Evolutionary conservation across 495 filamentous ascomycete species (phyloP).

Genomic region (Collariella sp.): DNA sequence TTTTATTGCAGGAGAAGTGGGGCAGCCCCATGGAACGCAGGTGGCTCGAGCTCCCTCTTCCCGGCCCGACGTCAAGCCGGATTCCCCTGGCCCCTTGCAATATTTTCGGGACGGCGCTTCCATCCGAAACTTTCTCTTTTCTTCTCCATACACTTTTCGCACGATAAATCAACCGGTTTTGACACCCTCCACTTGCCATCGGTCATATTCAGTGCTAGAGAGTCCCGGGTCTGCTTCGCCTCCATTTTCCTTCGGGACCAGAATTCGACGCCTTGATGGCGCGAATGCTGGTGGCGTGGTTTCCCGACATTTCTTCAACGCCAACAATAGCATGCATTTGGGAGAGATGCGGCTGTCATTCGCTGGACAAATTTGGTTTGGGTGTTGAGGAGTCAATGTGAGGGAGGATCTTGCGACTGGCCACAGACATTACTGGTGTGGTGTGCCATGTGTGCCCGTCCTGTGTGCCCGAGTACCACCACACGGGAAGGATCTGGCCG

Average conservation of each 20-base stretch:
- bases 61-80: not conserved
- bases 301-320: constrained; percentile 3
- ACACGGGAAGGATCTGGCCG: not conserved
- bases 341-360: not conserved
- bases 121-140: not conserved
- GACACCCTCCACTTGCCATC: constrained; percentile 2
- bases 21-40: not conserved
- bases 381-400: not conserved
- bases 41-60: not conserved
- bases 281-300: constrained; percentile 1
- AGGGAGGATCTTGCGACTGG: not conserved
- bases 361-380: not conserved
- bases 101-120: not conserved
- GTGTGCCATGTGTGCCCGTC: not conserved
- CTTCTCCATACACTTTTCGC: constrained; percentile 9
- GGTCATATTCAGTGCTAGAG: constrained; percentile 14
- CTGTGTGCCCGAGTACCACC: not conserved
- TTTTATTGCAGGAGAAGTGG: constrained; percentile 1
- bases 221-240: not conserved
- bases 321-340: not conserved
- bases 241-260: constrained; percentile 1
- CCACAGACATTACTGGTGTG: not conserved
- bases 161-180: constrained; percentile 15
- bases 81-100: not conserved
- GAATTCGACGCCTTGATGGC: constrained; percentile 3